Base-by-base conservation (phyloP, 1,284 basidiomycete genomes). In the Puccinia polysora region DNA sequence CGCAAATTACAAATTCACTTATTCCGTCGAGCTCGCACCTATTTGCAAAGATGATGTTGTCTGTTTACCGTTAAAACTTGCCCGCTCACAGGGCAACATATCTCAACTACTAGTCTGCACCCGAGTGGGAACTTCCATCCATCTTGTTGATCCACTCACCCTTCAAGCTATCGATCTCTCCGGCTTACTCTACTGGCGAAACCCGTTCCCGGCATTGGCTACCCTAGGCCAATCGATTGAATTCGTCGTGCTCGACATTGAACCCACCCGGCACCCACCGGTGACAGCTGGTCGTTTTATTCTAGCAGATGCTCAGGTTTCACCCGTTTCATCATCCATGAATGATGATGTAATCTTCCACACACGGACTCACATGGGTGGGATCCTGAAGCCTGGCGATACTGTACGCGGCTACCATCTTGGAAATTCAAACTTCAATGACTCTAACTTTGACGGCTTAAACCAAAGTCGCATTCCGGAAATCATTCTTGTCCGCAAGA, bases 41-140 rank as follows among this genome's bases (percentile, higher is more conserved):
- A 86, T 98, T 74, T 98, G 95, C 83, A 97, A 97, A 81, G 95
- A 98, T 80, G 95, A 98, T 80, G 86, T 98, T 47, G 89, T 97
- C 40, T 93, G 90, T 79, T 83, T 98, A 47, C 91, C 94, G 2
- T 82, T 83, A 23, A 89, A 89, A 78, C 86, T 89, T 75, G 93
- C 95, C 0, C 87, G 88, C 28, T 82, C 85, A 36, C 83, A 96
- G 74, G 87, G 88, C 77, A 96, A 94, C 82, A 95, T 98, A 80
- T 86, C 81, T 59, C 93, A 90, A 10, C 83, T 98, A 43, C 87
- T 88, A 8, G 80, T 98, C 71, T 97, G 94, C 81, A 87, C 87
- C 25, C 90, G 95, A 73, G 87, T 98, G 63, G 93, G 91, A 69
- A 95, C 91, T 81, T 89, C 91, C 2, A 82, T 98, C 73, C 91